Conservation (phyloP, 768 basidiomycete genomes). For the Russula dissimulans region DNA sequence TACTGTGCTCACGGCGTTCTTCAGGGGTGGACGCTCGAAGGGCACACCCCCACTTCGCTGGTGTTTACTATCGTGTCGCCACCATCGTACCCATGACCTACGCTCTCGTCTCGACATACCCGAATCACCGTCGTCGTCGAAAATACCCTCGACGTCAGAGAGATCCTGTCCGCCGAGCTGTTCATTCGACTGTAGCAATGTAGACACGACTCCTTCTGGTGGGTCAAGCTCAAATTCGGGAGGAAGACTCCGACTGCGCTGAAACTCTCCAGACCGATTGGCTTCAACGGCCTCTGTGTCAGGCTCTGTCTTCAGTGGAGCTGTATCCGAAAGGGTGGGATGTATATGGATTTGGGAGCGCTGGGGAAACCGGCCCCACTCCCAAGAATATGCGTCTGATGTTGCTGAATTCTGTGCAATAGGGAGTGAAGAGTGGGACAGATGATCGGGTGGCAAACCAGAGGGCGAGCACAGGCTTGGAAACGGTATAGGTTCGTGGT, state of each 20-base stretch:
- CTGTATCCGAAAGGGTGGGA: conserved; percentile 4
- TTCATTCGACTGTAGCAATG: background rate
- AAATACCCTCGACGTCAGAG: conserved; percentile 12
- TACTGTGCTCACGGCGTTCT: background rate
- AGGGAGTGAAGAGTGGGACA: background rate
- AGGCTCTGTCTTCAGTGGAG: background rate
- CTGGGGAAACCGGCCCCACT: conserved; percentile 86
- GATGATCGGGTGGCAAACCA: conserved; percentile 46
- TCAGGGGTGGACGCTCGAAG: background rate
- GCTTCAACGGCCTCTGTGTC: conserved; percentile 2
- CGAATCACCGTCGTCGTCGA: background rate
- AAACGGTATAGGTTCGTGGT: conserved; percentile 29
- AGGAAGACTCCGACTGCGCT: conserved; percentile 50
- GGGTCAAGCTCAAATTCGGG: conserved; percentile 30
- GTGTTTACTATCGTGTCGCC: conserved; percentile 46
- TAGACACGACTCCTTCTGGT: background rate
- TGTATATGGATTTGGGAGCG: conserved; percentile 57
- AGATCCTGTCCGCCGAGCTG: background rate
- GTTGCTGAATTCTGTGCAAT: conserved; percentile 9
- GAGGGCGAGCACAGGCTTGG: conserved; percentile 43
- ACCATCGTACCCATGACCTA: conserved; percentile 80
- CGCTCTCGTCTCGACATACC: conserved; percentile 14
- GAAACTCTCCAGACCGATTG: conserved; percentile 25
- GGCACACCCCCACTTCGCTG: conserved; percentile 5
- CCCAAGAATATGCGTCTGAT: conserved; percentile 79